Conservation (phyloP, 179 eudicot genomes). For the Corrigiola litoralis region DNA sequence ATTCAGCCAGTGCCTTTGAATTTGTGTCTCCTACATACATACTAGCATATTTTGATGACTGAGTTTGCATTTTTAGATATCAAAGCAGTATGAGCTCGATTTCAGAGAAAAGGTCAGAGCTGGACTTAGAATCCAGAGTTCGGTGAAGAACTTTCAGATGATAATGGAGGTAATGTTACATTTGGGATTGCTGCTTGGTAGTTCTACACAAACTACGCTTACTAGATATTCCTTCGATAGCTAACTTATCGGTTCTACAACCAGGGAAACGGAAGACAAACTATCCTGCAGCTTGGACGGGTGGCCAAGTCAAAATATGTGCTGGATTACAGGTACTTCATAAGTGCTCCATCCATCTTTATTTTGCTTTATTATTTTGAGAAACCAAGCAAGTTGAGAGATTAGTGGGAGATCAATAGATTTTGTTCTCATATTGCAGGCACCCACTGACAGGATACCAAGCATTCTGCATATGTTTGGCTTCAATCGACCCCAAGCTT, state of each 20-base stretch:
- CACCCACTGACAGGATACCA: slow-evolving; percentile 87
- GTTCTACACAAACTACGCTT: neutral
- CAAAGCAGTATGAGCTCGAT: slow-evolving; percentile 85
- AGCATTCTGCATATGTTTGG: slow-evolving; percentile 91
- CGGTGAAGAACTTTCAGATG: slow-evolving; percentile 89
- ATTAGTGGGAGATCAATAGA: neutral
- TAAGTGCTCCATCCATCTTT: neutral
- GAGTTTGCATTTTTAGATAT: slow-evolving; percentile 31
- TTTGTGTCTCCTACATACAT: neutral
- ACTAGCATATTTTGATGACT: neutral
- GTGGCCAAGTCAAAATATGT: slow-evolving; percentile 67
- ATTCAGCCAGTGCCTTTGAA: neutral
- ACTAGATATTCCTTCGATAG: neutral
- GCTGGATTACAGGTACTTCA: slow-evolving; percentile 74
- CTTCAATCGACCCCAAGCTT: slow-evolving; percentile 85
- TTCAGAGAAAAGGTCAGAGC: slow-evolving; percentile 76
- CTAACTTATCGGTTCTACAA: neutral
- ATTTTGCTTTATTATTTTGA: neutral
- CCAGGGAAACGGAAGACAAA: slow-evolving; percentile 68
- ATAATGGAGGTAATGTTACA: slow-evolving; percentile 54
- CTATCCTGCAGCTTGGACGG: slow-evolving; percentile 78
- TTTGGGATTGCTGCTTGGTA: neutral
- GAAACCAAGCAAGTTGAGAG: neutral
- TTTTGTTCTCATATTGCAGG: slow-evolving; percentile 32
- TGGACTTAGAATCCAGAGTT: slow-evolving; percentile 68